Percentiles rank a stretch among this genome's conserved stretches.
Conservation (phyloP, 768 basidiomycete species). For the Hirschioporus abietinus region DNA sequence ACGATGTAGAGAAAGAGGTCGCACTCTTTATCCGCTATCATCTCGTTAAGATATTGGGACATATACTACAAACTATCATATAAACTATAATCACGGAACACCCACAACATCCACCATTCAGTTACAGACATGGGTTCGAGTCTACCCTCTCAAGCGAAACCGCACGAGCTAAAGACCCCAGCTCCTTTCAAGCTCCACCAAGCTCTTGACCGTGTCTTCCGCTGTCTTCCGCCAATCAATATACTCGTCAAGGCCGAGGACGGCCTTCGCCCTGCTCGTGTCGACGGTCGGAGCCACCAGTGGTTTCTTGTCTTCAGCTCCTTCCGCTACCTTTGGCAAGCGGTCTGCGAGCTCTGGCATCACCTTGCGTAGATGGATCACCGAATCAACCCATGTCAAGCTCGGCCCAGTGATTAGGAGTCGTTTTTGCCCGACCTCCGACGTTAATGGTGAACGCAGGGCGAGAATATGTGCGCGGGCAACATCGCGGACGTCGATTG, state of each 20-base stretch:
- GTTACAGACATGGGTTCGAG: too few relatives aligned
- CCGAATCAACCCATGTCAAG: conserved; percentile 23
- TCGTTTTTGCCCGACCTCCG: conserved; percentile 15
- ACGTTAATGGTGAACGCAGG: conserved; percentile 11
- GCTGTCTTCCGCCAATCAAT: conserved; percentile 3
- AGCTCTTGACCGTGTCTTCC: not conserved
- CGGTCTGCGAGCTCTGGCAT: conserved; percentile 21
- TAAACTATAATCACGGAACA: too few relatives aligned
- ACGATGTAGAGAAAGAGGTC: too few relatives aligned
- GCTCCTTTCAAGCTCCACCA: not conserved
- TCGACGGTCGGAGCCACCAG: not conserved
- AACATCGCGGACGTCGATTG: conserved; percentile 27
- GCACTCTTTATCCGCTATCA: too few relatives aligned
- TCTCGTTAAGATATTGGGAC: too few relatives aligned
- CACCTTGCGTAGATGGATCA: conserved; percentile 16
- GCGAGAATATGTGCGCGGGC: conserved; percentile 26
- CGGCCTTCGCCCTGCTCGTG: not conserved
- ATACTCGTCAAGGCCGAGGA: not conserved
- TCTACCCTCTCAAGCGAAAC: too few relatives aligned
- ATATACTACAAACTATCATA: too few relatives aligned
- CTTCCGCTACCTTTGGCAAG: conserved; percentile 8
- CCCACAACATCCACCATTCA: too few relatives aligned
- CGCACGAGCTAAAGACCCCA: too few relatives aligned
- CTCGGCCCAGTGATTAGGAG: conserved; percentile 20
- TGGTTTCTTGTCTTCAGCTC: not conserved